Conservation (phyloP, 2,329 filamentous ascomycete genomes). For the Alternaria sp. region DNA sequence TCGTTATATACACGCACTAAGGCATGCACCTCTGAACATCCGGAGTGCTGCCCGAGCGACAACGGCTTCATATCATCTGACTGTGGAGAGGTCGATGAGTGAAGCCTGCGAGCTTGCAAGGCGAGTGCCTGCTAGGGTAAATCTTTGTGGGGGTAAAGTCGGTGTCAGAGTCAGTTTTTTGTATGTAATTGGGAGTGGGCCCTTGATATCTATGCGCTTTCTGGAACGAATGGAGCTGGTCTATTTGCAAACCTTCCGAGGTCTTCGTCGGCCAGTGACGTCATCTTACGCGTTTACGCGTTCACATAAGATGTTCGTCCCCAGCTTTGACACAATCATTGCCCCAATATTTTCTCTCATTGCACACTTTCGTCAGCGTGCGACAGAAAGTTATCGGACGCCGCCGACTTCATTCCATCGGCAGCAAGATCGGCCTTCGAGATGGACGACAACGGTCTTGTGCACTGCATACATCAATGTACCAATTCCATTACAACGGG, state of each 20-base stretch:
- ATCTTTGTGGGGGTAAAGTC: not conserved
- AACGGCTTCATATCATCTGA: too few species aligned
- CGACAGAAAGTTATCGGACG: not conserved
- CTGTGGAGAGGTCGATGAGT: not conserved
- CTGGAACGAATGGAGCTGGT: not conserved
- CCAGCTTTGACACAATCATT: not conserved
- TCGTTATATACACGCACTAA: not conserved
- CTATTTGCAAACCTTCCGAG: not conserved
- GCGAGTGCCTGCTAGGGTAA: not conserved
- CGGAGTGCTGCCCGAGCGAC: too few species aligned
- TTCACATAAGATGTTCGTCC: not conserved
- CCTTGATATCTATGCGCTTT: not conserved
- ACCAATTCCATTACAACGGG: not conserved
- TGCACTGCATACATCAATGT: not conserved
- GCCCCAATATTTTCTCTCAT: not conserved
- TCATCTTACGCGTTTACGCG: not conserved
- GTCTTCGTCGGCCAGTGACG: not conserved
- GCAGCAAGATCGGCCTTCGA: not conserved
- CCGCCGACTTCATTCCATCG: not conserved
- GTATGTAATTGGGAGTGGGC: not conserved
- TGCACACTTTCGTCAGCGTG: not conserved
- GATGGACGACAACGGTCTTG: not conserved
- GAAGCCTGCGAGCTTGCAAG: not conserved
- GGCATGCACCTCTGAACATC: not conserved
- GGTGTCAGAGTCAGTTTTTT: not conserved